Evolutionary conservation across 2,329 filamentous ascomycete species (phyloP), one percentile per base, ranked within the genome.

Genomic region (Ampelomyces quisqualis): DNA sequence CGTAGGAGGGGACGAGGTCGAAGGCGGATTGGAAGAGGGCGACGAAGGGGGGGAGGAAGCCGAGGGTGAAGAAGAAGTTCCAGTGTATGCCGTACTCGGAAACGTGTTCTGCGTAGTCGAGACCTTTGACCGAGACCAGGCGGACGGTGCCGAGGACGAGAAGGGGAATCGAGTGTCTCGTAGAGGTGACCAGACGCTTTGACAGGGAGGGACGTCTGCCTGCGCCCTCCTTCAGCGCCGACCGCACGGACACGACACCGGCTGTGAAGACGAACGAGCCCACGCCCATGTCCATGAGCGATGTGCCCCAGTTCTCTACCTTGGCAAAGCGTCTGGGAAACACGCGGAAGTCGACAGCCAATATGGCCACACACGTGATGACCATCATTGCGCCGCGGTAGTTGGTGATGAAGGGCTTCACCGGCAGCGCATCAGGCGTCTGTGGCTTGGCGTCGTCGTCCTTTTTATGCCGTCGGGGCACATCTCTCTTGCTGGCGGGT

Each of bases 31-130:
- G 88, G 46, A 91, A 88, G 0, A 93, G 67, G 19, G 91, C 90
- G 37, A 95, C 83, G 58, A 95, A 95, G 1, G 90, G 90, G 1
- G 91, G 89, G 17, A 98, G 73, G 33, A 96, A 79, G 5, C 84
- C 90, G 7, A 98, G 76, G 0, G 93, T 98, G 71, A 97, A 97
- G 77, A 98, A 98, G 70, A 98, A 98, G 69, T 98, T 98, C 93
- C 93, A 98, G 69, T 98, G 93, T 7, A 98, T 88, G 29, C 93
- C 93, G 63, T 98, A 98, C 65, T 98, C 93, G 10, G 88, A 90
- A 43, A 96, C 89, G 72, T 98, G 93, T 67, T 98, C 93, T 3
- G 90, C 90, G 64, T 98, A 98, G 64, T 97, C 90, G 20, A 96
- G 74, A 5, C 88, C 88, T 71, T 98, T 98, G 62, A 97, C 90